These are phyloP conservation scores for Fragilaria crotonensis DNA, from an alignment of 108 stramenopile species.

Conservation along the genomic window DNA sequence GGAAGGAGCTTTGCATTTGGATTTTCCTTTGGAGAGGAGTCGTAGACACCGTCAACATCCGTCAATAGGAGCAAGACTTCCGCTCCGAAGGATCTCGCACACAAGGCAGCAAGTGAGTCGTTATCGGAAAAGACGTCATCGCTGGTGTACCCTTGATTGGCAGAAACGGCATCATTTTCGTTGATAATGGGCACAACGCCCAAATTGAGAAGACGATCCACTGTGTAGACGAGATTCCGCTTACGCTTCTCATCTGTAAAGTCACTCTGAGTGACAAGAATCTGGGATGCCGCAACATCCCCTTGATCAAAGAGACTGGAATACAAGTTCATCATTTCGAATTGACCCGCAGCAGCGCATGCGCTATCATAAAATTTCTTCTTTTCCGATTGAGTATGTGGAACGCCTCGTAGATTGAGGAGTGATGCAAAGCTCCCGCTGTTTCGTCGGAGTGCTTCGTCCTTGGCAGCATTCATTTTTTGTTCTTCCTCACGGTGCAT, in stretches of 20 bases:
- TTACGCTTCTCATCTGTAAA: conserved; percentile 66
- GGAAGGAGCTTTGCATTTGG: conserved; percentile 67
- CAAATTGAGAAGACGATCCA: conserved; percentile 76
- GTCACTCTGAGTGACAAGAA: conserved; percentile 87
- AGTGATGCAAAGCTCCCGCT: conserved; percentile 37
- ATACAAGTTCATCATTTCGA: conserved; percentile 97
- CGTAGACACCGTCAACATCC: conserved; percentile 93
- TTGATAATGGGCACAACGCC: conserved; percentile 96
- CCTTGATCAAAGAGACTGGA: conserved; percentile 77
- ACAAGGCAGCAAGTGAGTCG: conserved; percentile 89
- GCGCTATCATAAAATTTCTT: conserved; percentile 86
- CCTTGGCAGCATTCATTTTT: background rate
- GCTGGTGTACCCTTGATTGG: conserved; percentile 77
- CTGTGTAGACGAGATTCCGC: conserved; percentile 70
- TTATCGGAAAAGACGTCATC: conserved; percentile 94
- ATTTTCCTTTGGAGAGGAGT: conserved; percentile 70
- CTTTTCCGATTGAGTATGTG: conserved; percentile 54
- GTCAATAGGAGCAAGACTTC: conserved; percentile 87
- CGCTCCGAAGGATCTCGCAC: conserved; percentile 78
- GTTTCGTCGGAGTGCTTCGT: background rate
- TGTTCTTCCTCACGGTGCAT: conserved; percentile 9
- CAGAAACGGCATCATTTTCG: conserved; percentile 96
- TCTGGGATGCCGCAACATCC: conserved; percentile 82
- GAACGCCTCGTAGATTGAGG: conserved; percentile 32
- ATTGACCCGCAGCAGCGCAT: conserved; percentile 97